A percentile compares a stretch with the other conserved stretches of the same genome.
phyloP scores from a whole-genome alignment of 306 rosid genomes.

The Trifolium pratense region DNA sequence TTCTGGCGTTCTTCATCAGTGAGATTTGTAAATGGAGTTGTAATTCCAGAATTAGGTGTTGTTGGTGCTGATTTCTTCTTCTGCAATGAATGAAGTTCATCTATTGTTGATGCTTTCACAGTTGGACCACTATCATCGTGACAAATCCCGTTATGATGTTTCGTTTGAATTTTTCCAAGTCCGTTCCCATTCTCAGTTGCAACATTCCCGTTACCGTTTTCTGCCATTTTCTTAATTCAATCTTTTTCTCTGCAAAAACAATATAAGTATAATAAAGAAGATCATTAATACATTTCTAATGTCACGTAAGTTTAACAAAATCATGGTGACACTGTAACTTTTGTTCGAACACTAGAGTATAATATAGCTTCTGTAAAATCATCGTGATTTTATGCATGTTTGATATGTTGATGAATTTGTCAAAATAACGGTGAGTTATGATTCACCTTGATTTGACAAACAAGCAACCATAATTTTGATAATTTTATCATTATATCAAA shows the following conservation, averaged over 20 bases:
- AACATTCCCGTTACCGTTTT: slow-evolving; percentile 30
- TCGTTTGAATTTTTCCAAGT: slow-evolving; percentile 62
- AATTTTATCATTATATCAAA: too few species aligned
- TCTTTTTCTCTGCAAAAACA: background rate
- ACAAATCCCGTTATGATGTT: slow-evolving; percentile 48
- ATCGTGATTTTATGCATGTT: too few species aligned
- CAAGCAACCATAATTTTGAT: too few species aligned
- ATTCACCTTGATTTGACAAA: too few species aligned
- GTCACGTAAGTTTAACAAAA: too few species aligned
- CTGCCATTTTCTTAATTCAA: slow-evolving; percentile 39
- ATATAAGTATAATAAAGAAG: background rate
- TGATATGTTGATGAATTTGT: too few species aligned
- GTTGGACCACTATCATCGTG: slow-evolving; percentile 78
- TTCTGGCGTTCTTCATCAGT: slow-evolving; percentile 69
- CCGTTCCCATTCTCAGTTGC: slow-evolving; percentile 48
- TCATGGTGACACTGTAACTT: too few species aligned
- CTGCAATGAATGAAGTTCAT: slow-evolving; percentile 88
- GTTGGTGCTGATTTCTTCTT: slow-evolving; percentile 71
- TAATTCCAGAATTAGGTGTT: slow-evolving; percentile 61
- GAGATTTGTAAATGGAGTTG: slow-evolving; percentile 44
- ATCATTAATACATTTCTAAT: too few species aligned
- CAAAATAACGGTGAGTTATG: too few species aligned
- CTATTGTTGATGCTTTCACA: slow-evolving; percentile 76
- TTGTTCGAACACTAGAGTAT: too few species aligned
- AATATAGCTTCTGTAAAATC: too few species aligned